phyloP scores from a whole-genome alignment of 345 rosid genomes.

The Corchorus olitorius region DNA sequence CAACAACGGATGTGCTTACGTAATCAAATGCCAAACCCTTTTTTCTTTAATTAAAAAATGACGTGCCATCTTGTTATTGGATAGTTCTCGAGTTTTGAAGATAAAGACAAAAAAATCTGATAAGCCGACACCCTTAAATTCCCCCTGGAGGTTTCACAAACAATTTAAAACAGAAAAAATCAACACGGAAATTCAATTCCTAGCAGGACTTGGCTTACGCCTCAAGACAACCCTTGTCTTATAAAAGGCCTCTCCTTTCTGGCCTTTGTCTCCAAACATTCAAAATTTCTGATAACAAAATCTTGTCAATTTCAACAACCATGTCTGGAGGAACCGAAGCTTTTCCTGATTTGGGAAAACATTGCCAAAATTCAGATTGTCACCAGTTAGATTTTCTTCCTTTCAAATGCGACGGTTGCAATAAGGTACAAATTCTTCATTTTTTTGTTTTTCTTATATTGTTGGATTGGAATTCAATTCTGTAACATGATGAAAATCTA shows the following conservation, averaged over 20 bases:
- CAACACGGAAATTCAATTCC: background rate
- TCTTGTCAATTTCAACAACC: background rate
- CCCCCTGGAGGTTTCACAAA: background rate
- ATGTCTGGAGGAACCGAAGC: constrained; percentile 91
- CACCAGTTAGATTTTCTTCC: constrained; percentile 85
- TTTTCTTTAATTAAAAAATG: background rate
- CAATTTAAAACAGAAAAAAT: background rate
- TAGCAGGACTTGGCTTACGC: constrained; percentile 41
- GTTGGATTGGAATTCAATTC: background rate
- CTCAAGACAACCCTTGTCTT: constrained; percentile 39
- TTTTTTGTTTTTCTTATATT: background rate
- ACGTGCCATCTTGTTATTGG: background rate
- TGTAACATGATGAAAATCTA: background rate
- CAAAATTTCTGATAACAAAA: background rate
- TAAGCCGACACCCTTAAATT: constrained; percentile 22
- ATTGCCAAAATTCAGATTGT: constrained; percentile 75
- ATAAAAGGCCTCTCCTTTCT: background rate
- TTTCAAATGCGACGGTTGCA: constrained; percentile 70
- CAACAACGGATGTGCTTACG: background rate
- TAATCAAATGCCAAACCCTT: background rate
- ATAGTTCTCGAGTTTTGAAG: background rate
- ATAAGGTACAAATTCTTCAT: constrained; percentile 40
- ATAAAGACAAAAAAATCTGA: too few species aligned
- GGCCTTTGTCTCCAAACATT: background rate
- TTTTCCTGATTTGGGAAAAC: constrained; percentile 76